Evolutionary conservation across 805 yeast species (phyloP), one percentile per base, ranked within the genome.

Genomic region (Kazachstania kunashirensis): DNA sequence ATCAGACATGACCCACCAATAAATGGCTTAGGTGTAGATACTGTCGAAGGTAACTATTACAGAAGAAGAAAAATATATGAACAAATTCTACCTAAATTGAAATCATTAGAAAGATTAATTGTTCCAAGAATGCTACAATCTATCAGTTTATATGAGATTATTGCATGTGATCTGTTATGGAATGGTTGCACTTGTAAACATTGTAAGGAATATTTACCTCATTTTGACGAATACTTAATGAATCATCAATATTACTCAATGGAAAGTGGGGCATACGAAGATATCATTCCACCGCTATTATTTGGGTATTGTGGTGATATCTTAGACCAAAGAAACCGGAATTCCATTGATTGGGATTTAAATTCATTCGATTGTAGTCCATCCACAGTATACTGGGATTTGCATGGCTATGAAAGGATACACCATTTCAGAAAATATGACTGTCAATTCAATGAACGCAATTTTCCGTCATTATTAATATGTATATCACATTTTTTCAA

Each of bases 121-220:
- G 65, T 77, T 0, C 85, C 88, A 2, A 73, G 75, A 4, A 63
- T 79, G 37, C 53, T 82, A 43, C 74, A 76, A 39, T 61, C 77
- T 0, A 59, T 78, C 15, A 64, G 84, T 0, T 73, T 84, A 42
- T 82, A 80, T 52, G 94, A 82, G 45, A 78, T 77, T 38, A 53
- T 78, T 6, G 75, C 77, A 51, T 79, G 84, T 31, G 81, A 78
- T 43, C 44, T 82, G 34, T 54, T 82, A 17, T 82, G 89, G 88
- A 81, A 80, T 50, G 89, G 89, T 0, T 81, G 89, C 53, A 68
- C 67, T 26, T 82, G 94, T 51, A 42, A 45, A 1, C 71, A 67
- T 44, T 82, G 94, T 48, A 59, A 60, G 11, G 61, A 60, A 36
- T 62, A 61, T 28, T 55, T 81, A 17, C 68, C 69, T 0, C 44